A percentile compares a stretch with the other conserved stretches of the same genome.
Evolutionary conservation across 805 yeast genomes (phyloP).

Genomic region (Brettanomyces custersianus): DNA sequence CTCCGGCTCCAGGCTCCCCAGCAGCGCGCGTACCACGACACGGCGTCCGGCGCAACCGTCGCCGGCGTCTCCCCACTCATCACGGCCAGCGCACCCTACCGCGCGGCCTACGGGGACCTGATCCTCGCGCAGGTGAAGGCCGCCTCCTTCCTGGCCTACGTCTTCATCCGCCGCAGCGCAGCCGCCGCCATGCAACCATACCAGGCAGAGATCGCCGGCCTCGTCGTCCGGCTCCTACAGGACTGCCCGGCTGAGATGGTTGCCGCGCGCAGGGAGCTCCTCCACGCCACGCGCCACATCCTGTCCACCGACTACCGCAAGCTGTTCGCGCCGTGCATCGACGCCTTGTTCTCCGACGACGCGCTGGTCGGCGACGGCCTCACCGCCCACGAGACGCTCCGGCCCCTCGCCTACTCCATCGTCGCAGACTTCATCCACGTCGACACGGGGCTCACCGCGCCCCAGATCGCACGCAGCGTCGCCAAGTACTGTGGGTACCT

Average conservation of each 20-base stretch:
- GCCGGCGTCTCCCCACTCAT: slow-evolving; percentile 71
- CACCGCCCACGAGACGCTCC: slow-evolving; percentile 79
- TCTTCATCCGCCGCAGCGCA: slow-evolving; percentile 77
- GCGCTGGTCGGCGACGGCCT: slow-evolving; percentile 88
- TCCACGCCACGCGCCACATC: slow-evolving; percentile 94
- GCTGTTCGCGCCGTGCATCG: slow-evolving; percentile 78
- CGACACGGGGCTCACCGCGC: slow-evolving; percentile 69
- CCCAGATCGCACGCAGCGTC: slow-evolving; percentile 83
- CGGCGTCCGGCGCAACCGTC: slow-evolving; percentile 50
- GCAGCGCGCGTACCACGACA: slow-evolving; percentile 58
- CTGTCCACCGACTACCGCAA: slow-evolving; percentile 79
- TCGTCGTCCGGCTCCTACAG: slow-evolving; percentile 75
- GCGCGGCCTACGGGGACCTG: slow-evolving; percentile 73
- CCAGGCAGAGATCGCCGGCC: slow-evolving; percentile 68
- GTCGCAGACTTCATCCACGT: slow-evolving; percentile 95
- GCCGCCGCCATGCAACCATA: slow-evolving; percentile 51
- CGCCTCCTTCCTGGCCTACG: slow-evolving; percentile 88
- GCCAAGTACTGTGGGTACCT: slow-evolving; percentile 71
- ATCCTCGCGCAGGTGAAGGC: slow-evolving; percentile 92
- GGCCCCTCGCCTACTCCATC: slow-evolving; percentile 90
- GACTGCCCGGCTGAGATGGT: slow-evolving; percentile 94
- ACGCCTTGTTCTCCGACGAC: slow-evolving; percentile 74
- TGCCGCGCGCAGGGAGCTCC: slow-evolving; percentile 81
- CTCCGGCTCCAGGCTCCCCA: slow-evolving; percentile 73
- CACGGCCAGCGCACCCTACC: slow-evolving; percentile 53